A percentile compares a stretch with the other conserved stretches of the same genome.
Evolutionary conservation across 2,329 filamentous ascomycete genomes (phyloP).

Genomic region (Aspergillus carbonarius): DNA sequence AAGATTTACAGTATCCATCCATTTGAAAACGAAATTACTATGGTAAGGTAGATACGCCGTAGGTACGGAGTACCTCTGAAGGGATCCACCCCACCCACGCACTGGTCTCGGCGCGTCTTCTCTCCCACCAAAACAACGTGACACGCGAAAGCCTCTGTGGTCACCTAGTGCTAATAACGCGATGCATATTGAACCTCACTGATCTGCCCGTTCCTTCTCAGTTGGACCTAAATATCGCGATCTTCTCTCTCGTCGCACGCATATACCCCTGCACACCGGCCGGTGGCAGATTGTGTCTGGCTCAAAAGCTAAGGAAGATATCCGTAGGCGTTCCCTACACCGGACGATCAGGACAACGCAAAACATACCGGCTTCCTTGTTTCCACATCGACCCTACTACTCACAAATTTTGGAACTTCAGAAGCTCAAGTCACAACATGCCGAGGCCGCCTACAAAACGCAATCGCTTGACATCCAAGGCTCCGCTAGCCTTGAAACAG

Average conservation of each 20-base stretch:
- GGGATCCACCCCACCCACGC: conserved; percentile 10
- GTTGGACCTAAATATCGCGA: neutral
- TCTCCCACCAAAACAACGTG: neutral
- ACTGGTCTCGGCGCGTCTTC: neutral
- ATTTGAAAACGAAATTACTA: no score
- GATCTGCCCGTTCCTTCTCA: neutral
- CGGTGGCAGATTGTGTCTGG: neutral
- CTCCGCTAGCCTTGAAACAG: conserved; percentile 3
- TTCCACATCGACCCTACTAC: neutral
- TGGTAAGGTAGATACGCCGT: neutral
- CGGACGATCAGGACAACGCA: neutral
- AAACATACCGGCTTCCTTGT: conserved; percentile 19
- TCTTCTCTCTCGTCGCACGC: neutral
- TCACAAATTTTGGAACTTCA: neutral
- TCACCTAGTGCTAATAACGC: neutral
- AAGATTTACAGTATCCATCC: no score
- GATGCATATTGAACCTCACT: neutral
- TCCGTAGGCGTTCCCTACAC: neutral
- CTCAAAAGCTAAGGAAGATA: conserved; percentile 13
- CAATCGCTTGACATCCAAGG: conserved; percentile 20
- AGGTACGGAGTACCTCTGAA: no score
- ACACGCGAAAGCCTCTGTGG: neutral
- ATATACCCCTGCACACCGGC: neutral
- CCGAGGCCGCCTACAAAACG: conserved; percentile 31
- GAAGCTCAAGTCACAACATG: conserved; percentile 15